Evolutionary conservation across 2,329 filamentous ascomycete species (phyloP).

Genomic region (Cephalotrichum gorgonifer): DNA sequence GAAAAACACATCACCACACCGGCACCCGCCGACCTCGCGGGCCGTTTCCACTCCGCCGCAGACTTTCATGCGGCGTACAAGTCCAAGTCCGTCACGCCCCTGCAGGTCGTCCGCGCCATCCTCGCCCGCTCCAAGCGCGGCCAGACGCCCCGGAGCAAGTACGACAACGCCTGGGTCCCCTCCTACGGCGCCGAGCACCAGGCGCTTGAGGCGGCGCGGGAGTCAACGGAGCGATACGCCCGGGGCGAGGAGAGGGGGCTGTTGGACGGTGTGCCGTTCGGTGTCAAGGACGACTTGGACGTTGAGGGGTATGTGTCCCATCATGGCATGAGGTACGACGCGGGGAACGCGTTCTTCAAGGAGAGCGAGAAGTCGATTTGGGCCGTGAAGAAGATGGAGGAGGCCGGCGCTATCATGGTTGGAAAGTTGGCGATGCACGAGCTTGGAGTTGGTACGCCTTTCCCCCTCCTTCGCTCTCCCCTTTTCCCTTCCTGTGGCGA

Average conservation of each 20-base stretch:
- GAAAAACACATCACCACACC: conserved; percentile 28
- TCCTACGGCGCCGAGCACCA: conserved; percentile 45
- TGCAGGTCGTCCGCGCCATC: conserved; percentile 59
- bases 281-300: conserved; percentile 72
- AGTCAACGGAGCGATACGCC: conserved; percentile 63
- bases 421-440: conserved; percentile 77
- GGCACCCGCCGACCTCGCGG: conserved; percentile 27
- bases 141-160: conserved; percentile 39
- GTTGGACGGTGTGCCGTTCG: conserved; percentile 74
- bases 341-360: conserved; percentile 38
- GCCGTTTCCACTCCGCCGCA: conserved; percentile 56
- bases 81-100: conserved; percentile 59
- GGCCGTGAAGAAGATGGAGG: conserved; percentile 61
- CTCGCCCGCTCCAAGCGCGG: conserved; percentile 60
- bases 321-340: conserved; percentile 52
- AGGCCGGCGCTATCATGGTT: conserved; percentile 64
- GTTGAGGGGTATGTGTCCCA: conserved; percentile 60
- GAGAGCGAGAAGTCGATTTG: conserved; percentile 49
- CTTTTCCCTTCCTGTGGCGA: conserved; percentile 6
- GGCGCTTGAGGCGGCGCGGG: conserved; percentile 57
- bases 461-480: conserved; percentile 9
- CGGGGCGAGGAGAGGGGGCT: conserved; percentile 54
- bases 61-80: conserved; percentile 73
- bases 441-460: conserved; percentile 52
- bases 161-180: conserved; percentile 65